Conservation (phyloP, 2,329 filamentous ascomycete species). For the Fusarium sp. region DNA sequence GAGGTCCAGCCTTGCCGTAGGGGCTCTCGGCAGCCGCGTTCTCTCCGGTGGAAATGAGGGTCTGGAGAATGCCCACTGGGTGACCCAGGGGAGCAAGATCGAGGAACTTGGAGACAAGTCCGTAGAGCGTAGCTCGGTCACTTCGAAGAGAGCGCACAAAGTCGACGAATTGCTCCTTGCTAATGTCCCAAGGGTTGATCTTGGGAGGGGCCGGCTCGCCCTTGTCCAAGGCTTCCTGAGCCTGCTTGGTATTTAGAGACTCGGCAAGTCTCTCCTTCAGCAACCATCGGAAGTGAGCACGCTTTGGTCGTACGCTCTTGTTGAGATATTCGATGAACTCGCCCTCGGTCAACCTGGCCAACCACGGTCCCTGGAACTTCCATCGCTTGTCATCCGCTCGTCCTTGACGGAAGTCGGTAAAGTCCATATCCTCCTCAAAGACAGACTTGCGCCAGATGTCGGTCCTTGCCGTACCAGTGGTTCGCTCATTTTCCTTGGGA, state of each 20-base stretch:
- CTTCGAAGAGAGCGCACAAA: constrained; percentile 66
- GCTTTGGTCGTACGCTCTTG: constrained; percentile 64
- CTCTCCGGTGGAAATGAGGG: constrained; percentile 41
- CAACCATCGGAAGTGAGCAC: constrained; percentile 66
- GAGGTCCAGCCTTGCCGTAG: constrained; percentile 67
- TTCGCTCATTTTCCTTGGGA: constrained; percentile 48
- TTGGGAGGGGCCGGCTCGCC: constrained; percentile 47
- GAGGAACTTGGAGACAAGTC: constrained; percentile 69
- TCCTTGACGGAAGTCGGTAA: constrained; percentile 57
- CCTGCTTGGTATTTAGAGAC: constrained; percentile 56
- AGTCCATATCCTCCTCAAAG: constrained; percentile 69
- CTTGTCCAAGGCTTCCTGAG: constrained; percentile 53
- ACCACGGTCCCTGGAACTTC: constrained; percentile 76
- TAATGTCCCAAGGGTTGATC: constrained; percentile 54
- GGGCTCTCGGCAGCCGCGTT: constrained; percentile 51
- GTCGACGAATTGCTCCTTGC: constrained; percentile 62
- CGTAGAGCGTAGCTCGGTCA: constrained; percentile 63
- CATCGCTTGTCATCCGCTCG: constrained; percentile 64
- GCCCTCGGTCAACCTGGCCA: constrained; percentile 71
- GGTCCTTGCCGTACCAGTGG: constrained; percentile 25
- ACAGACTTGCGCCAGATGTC: constrained; percentile 60
- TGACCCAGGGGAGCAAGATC: constrained; percentile 68
- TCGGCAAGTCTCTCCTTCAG: constrained; percentile 62
- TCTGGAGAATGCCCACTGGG: constrained; percentile 44
- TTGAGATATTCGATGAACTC: constrained; percentile 68